These are phyloP conservation scores for Exophiala oligosperma DNA, from an alignment of 2,329 filamentous ascomycete species.

Conservation along the genomic window DNA sequence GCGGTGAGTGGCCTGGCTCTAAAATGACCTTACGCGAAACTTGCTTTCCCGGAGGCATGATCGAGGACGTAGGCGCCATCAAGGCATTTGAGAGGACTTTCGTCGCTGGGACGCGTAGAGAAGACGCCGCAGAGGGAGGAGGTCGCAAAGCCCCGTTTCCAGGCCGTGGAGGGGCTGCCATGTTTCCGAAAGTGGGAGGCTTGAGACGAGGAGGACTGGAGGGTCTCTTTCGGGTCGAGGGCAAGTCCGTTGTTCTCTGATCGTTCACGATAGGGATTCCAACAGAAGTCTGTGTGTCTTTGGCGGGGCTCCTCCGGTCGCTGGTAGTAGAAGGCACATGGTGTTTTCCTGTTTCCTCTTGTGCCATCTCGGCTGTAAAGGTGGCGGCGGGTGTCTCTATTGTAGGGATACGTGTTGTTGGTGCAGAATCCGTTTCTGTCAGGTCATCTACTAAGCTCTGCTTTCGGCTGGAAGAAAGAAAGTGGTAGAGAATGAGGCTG, in stretches of 20 bases:
- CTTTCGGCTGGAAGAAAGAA: slow-evolving; percentile 2
- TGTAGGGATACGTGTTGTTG: neutral
- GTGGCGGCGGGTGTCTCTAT: too few species aligned
- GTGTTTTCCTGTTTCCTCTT: neutral
- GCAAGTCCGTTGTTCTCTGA: neutral
- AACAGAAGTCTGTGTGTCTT: neutral
- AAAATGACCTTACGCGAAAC: slow-evolving; percentile 65
- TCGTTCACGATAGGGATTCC: too few species aligned
- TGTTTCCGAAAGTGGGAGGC: slow-evolving; percentile 22
- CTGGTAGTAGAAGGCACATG: too few species aligned
- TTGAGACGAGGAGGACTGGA: slow-evolving; percentile 27
- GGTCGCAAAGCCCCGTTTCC: slow-evolving; percentile 37
- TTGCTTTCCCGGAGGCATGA: slow-evolving; percentile 51
- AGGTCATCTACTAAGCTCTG: neutral
- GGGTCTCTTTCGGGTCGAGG: slow-evolving; percentile 1
- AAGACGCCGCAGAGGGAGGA: slow-evolving; percentile 46
- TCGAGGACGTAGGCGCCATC: slow-evolving; percentile 25
- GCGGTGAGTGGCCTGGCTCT: slow-evolving; percentile 85
- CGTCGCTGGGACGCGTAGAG: slow-evolving; percentile 40
- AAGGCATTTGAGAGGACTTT: slow-evolving; percentile 26
- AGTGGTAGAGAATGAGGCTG: slow-evolving; percentile 23
- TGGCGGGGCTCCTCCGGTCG: neutral
- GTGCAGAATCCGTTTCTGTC: neutral
- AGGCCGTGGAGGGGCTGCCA: slow-evolving; percentile 30
- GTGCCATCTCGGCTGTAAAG: too few species aligned